Evolutionary conservation across 169 alveolate species (phyloP).

Genomic region (Ichthyophthirius multifiliis): DNA sequence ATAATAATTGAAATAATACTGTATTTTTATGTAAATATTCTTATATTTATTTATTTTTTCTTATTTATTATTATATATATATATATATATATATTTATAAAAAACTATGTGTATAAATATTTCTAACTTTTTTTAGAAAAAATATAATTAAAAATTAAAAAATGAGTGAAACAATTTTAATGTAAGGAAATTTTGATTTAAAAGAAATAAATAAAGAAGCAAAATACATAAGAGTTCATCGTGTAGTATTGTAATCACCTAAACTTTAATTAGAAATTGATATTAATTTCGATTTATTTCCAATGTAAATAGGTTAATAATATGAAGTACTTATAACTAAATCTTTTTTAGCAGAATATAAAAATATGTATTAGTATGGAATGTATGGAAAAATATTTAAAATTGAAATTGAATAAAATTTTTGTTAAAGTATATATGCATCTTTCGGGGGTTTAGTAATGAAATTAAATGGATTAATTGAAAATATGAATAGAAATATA

Average conservation of each 20-base stretch:
- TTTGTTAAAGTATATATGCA: neutral
- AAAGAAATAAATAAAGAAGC: neutral
- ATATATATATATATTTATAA: too few species aligned
- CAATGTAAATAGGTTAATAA: neutral
- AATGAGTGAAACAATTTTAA: too few species aligned
- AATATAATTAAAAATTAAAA: too few species aligned
- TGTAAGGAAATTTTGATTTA: neutral
- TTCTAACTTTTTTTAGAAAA: too few species aligned
- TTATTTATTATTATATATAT: too few species aligned
- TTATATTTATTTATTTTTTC: too few species aligned
- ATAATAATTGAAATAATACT: too few species aligned
- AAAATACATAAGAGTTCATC: neutral
- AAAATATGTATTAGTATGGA: neutral
- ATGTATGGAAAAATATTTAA: slow-evolving; percentile 8
- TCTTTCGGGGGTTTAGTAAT: neutral
- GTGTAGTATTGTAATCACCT: neutral
- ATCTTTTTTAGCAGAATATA: neutral
- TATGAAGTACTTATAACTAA: neutral
- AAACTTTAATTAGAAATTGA: neutral
- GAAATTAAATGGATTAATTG: neutral
- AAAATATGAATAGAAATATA: neutral
- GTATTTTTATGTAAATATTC: too few species aligned
- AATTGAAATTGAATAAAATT: neutral
- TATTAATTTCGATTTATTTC: neutral
- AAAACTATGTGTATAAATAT: too few species aligned